phyloP scores from a whole-genome alignment of 805 yeast species.

The Yueomyces sinensis region DNA sequence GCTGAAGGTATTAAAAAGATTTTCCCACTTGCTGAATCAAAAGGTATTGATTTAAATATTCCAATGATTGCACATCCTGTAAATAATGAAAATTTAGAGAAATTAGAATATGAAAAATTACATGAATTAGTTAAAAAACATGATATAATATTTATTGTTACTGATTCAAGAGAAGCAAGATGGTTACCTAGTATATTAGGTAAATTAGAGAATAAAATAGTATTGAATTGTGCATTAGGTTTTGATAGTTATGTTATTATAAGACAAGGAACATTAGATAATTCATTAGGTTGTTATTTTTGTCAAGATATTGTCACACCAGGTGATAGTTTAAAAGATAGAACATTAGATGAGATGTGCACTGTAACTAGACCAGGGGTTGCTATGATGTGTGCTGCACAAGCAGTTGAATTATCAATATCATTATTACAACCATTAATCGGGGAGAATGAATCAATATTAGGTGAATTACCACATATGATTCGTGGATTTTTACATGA shows the following conservation, averaged over 20 bases:
- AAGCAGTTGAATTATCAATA: constrained; percentile 74
- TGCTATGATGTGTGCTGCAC: constrained; percentile 74
- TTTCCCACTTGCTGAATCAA: constrained; percentile 62
- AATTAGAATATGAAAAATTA: constrained; percentile 38
- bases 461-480: constrained; percentile 82
- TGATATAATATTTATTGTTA: constrained; percentile 67
- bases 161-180: constrained; percentile 92
- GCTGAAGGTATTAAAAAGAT: constrained; percentile 58
- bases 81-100: constrained; percentile 38
- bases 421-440: constrained; percentile 42
- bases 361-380: constrained; percentile 97
- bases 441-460: constrained; percentile 30
- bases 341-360: constrained; percentile 95
- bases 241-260: constrained; percentile 88
- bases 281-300: constrained; percentile 78
- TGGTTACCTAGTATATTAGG: constrained; percentile 95
- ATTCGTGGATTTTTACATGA: constrained; percentile 71
- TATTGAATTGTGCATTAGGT: constrained; percentile 88
- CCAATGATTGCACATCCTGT: constrained; percentile 96
- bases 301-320: constrained; percentile 97
- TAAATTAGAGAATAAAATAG: constrained; percentile 50
- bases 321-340: constrained; percentile 68
- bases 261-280: constrained; percentile 58
- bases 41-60: constrained; percentile 56
- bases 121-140: constrained; percentile 43